phyloP scores from a whole-genome alignment of 2,329 filamentous ascomycete species.

The Aspergillus fumigatus region DNA sequence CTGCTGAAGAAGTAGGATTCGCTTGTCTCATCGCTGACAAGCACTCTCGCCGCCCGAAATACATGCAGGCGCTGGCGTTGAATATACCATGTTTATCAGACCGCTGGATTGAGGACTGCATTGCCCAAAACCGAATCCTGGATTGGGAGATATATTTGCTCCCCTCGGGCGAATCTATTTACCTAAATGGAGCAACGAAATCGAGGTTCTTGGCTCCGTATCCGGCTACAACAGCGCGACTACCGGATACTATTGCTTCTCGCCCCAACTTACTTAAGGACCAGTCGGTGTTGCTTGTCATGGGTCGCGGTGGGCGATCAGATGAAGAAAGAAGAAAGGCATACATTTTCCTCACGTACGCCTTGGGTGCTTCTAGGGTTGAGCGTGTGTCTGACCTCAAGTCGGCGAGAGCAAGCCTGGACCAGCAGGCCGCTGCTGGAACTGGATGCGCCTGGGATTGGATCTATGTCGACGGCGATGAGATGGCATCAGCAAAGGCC shows the following conservation, averaged over 20 bases:
- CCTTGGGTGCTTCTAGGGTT: constrained; percentile 67
- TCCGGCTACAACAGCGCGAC: constrained; percentile 51
- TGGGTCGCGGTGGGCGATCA: constrained; percentile 54
- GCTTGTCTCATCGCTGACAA: constrained; percentile 80
- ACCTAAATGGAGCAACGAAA: constrained; percentile 70
- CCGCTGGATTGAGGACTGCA: constrained; percentile 73
- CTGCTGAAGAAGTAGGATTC: constrained; percentile 62
- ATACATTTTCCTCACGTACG: constrained; percentile 75
- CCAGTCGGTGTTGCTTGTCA: constrained; percentile 68
- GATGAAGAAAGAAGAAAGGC: constrained; percentile 63
- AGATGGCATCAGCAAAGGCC: constrained; percentile 50
- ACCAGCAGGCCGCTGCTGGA: constrained; percentile 45
- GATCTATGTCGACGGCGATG: constrained; percentile 70
- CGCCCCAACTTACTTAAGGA: constrained; percentile 62
- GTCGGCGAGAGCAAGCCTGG: constrained; percentile 59
- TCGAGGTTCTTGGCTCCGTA: constrained; percentile 66
- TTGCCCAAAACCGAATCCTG: constrained; percentile 57
- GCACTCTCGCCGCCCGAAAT: constrained; percentile 83
- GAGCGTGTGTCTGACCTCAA: constrained; percentile 61
- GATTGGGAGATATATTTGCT: constrained; percentile 80
- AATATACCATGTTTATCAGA: constrained; percentile 80
- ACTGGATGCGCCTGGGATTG: constrained; percentile 58
- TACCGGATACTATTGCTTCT: constrained; percentile 54
- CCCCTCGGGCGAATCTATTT: constrained; percentile 73
- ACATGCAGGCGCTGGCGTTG: constrained; percentile 88